phyloP scores from a whole-genome alignment of 257 asterid genomes.

The Solanum pinnatisectum region DNA sequence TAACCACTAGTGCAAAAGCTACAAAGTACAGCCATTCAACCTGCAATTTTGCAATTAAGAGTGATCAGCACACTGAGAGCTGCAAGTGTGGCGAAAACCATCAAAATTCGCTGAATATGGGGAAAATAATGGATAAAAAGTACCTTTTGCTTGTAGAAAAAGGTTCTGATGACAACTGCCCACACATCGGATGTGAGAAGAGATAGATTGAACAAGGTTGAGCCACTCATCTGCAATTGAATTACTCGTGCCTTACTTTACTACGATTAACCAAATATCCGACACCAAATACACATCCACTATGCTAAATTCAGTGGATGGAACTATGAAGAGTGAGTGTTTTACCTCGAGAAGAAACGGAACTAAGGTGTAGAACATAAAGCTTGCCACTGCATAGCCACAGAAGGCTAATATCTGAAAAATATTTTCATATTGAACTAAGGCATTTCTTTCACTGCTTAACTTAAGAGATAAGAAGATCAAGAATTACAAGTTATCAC shows the following conservation, averaged over 20 bases:
- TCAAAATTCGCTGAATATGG: neutral
- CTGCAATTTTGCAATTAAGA: slow-evolving; percentile 20
- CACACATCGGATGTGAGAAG: slow-evolving; percentile 77
- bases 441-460: neutral
- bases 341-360: slow-evolving; percentile 44
- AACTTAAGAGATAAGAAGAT: neutral
- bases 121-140: neutral
- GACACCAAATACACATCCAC: neutral
- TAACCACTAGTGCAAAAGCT: slow-evolving; percentile 45
- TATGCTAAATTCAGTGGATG: neutral
- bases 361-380: slow-evolving; percentile 40
- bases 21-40: slow-evolving; percentile 63
- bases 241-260: neutral
- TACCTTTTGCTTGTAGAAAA: slow-evolving; percentile 69
- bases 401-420: slow-evolving; percentile 38
- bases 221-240: slow-evolving; percentile 52
- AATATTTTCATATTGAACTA: neutral
- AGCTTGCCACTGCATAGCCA: slow-evolving; percentile 38
- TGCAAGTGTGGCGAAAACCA: neutral
- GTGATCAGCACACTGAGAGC: neutral
- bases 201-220: slow-evolving; percentile 71
- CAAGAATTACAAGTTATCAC: neutral
- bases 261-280: neutral
- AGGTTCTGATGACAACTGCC: slow-evolving; percentile 57
- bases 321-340: neutral